A percentile compares a stretch with the other conserved stretches of the same genome.
Evolutionary conservation across 1,139 yeast genomes (phyloP).

Genomic region (Debaryomyces udenii): DNA sequence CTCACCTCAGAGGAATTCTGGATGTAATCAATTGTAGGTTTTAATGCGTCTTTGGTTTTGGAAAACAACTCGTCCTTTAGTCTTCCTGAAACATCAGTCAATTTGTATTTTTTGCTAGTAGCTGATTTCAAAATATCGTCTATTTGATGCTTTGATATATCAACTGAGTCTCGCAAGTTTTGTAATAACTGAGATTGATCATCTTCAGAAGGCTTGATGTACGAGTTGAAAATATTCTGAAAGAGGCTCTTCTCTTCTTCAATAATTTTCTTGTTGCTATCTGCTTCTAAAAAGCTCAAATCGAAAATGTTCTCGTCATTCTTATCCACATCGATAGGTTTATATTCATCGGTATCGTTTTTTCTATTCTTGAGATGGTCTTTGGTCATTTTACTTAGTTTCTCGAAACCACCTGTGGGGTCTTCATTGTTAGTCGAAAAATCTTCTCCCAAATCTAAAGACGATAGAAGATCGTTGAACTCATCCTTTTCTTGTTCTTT

Average conservation of each 20-base stretch:
- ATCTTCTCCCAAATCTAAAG: conserved; percentile 4
- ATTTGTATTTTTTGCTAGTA: conserved; percentile 7
- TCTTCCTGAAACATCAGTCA: conserved; percentile 12
- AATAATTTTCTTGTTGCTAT: conserved; percentile 15
- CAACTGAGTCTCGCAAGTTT: conserved; percentile 10
- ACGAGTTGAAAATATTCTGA: conserved; percentile 28
- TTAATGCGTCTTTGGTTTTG: conserved; percentile 25
- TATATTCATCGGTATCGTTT: conserved; percentile 10
- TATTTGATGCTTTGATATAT: conserved; percentile 8
- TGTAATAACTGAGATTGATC: conserved; percentile 7
- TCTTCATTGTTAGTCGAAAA: not conserved
- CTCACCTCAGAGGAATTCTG: conserved; percentile 13
- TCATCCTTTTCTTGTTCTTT: conserved; percentile 1
- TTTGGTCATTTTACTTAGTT: conserved; percentile 2
- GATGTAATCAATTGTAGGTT: conserved; percentile 29
- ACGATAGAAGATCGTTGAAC: conserved; percentile 5
- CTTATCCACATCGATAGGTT: conserved; percentile 19
- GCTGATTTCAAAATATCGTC: conserved; percentile 7
- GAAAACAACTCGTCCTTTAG: conserved; percentile 21
- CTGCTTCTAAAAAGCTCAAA: conserved; percentile 17
- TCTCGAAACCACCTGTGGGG: conserved; percentile 1
- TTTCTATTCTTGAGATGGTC: conserved; percentile 2
- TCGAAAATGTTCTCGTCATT: conserved; percentile 22
- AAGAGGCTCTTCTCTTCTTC: conserved; percentile 29
- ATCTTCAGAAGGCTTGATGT: conserved; percentile 15